phyloP scores from a whole-genome alignment of 805 yeast species.

The Maudiozyma serrabonitensis region DNA sequence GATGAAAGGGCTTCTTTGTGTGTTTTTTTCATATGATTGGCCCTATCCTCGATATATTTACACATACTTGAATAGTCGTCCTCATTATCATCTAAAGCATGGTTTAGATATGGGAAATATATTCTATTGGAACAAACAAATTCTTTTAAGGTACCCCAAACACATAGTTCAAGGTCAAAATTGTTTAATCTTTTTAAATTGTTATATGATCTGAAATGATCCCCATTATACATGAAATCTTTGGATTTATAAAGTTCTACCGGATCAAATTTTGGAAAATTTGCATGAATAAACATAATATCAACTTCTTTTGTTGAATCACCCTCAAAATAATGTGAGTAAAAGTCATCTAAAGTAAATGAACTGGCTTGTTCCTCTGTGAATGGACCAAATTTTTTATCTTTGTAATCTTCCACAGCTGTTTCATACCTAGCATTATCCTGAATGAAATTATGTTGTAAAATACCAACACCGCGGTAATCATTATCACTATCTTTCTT shows the following conservation, averaged over 20 bases:
- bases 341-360: conserved; percentile 4
- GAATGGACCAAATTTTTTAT: conserved; percentile 2
- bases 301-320: conserved; percentile 6
- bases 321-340: conserved; percentile 6
- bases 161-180: conserved; percentile 21
- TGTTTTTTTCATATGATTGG: conserved; percentile 11
- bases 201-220: conserved; percentile 10
- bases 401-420: conserved; percentile 8
- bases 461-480: conserved; percentile 67
- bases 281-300: conserved; percentile 33
- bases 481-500: conserved; percentile 12
- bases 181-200: conserved; percentile 10
- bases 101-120: conserved; percentile 15
- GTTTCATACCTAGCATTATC: conserved; percentile 34
- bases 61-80: conserved; percentile 14
- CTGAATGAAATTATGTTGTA: conserved; percentile 59
- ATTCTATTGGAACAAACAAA: conserved; percentile 4
- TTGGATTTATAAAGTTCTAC: conserved; percentile 13
- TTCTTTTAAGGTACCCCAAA: conserved; percentile 2
- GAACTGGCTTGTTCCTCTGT: background rate
- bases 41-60: conserved; percentile 16
- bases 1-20: conserved; percentile 13
- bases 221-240: conserved; percentile 13
- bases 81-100: conserved; percentile 7
- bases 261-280: conserved; percentile 34